phyloP scores from a whole-genome alignment of 208 protist genomes.

The Leishmania aethiopica region DNA sequence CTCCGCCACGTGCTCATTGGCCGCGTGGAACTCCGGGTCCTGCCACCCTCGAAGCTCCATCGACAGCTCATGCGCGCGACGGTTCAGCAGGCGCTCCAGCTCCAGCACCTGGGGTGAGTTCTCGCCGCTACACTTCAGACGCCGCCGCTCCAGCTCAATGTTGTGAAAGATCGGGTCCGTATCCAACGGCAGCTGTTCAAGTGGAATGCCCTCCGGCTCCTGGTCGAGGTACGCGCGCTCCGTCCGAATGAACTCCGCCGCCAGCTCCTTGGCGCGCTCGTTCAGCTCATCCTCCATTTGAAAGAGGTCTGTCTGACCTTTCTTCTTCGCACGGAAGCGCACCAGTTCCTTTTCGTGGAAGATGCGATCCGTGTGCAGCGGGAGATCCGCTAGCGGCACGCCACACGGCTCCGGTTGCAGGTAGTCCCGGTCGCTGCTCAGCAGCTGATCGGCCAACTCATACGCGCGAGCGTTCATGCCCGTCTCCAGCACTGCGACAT shows the following conservation, averaged over 20 bases:
- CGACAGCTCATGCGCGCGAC: slow-evolving; percentile 63
- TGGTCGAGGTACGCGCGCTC: slow-evolving; percentile 79
- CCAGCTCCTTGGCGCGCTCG: slow-evolving; percentile 58
- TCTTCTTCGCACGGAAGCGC: slow-evolving; percentile 29
- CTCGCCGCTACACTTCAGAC: slow-evolving; percentile 45
- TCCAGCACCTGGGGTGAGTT: slow-evolving; percentile 36
- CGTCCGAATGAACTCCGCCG: slow-evolving; percentile 53
- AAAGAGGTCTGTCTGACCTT: slow-evolving; percentile 29
- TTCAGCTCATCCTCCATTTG: slow-evolving; percentile 56
- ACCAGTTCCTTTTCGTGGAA: slow-evolving; percentile 67
- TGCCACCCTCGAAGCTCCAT: slow-evolving; percentile 75
- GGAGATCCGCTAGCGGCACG: slow-evolving; percentile 69
- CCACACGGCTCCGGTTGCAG: slow-evolving; percentile 67
- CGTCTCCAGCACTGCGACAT: slow-evolving; percentile 53
- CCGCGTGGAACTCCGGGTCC: slow-evolving; percentile 79
- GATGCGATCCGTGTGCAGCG: slow-evolving; percentile 48
- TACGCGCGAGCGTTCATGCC: slow-evolving; percentile 64
- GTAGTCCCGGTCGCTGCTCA: slow-evolving; percentile 67
- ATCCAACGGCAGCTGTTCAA: slow-evolving; percentile 66
- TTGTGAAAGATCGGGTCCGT: slow-evolving; percentile 62
- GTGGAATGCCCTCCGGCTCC: slow-evolving; percentile 76
- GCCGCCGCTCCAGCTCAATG: slow-evolving; percentile 78
- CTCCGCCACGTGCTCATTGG: slow-evolving; percentile 68
- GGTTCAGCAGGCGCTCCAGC: slow-evolving; percentile 62
- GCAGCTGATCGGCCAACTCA: slow-evolving; percentile 56